Evolutionary conservation across 805 yeast genomes (phyloP), one percentile per base, ranked within the genome.

Genomic region (Kuraishia molischiana): DNA sequence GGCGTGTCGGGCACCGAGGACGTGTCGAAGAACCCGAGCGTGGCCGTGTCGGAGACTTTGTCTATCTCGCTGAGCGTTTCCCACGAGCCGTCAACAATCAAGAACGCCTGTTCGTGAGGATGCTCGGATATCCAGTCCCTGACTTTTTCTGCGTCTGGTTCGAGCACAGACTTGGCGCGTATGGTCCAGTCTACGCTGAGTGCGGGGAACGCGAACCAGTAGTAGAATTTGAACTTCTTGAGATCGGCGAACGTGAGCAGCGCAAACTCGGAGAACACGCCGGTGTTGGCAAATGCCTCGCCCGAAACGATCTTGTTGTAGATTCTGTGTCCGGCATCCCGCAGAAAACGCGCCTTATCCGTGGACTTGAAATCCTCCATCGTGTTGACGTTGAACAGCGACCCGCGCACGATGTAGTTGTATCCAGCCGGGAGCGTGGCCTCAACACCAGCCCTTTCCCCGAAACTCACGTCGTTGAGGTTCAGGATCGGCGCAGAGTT

Each of bases 181-280:
- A 28, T 14, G 5, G 44, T 34, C 85, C 86, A 81, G 10, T 61
- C 62, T 6, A 76, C 58, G 29, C 66, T 65, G 24, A 85, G 54
- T 1, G 73, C 60, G 0, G 98, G 97, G 44, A 76, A 77, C 13
- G 85, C 81, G 45, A 85, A 71, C 98, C 99, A 94, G 58, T 92
- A 89, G 51, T 73, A 82, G 52, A 82, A 90, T 50, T 72, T 78
- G 62, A 83, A 89, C 59, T 83, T 85, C 56, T 92, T 92, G 53
- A 92, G 68, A 56, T 92, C 98, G 1, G 95, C 82, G 59, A 79
- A 92, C 31, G 87, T 68, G 21, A 89, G 61, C 1, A 84, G 47
- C 4, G 61, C 57, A 44, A 80, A 77, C 6, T 53, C 46, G 11
- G 62, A 48, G 21, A 78, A 53, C 4, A 57, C 19, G 0, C 62